Conservation (phyloP, 2,329 filamentous ascomycete genomes). For the Aureobasidium sp. region DNA sequence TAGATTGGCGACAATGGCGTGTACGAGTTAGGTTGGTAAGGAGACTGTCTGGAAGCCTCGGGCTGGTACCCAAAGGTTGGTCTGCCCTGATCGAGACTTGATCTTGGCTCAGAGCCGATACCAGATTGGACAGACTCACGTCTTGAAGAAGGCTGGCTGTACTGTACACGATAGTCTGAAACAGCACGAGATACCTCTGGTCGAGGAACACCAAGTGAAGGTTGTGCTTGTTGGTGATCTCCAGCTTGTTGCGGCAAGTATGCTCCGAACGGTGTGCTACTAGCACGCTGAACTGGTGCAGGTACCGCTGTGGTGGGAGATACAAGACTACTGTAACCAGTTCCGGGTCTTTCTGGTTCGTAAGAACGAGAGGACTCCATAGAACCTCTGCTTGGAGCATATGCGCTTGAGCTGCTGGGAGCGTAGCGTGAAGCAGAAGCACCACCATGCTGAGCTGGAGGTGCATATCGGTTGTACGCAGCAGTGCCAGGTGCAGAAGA, state of each 20-base stretch:
- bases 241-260: constrained; percentile 15
- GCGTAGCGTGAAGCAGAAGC: constrained; percentile 15
- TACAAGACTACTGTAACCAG: constrained; percentile 10
- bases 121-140: constrained; percentile 24
- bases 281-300: constrained; percentile 15
- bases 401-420: constrained; percentile 10
- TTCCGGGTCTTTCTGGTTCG: constrained; percentile 17
- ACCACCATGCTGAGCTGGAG: constrained; percentile 16
- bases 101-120: background rate
- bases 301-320: constrained; percentile 5
- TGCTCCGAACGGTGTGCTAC: constrained; percentile 16
- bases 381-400: constrained; percentile 14
- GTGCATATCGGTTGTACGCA: constrained; percentile 26
- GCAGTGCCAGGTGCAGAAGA: constrained; percentile 15
- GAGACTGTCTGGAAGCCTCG: constrained; percentile 11
- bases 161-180: constrained; percentile 26
- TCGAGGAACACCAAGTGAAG: constrained; percentile 23
- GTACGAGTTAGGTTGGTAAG: constrained; percentile 11
- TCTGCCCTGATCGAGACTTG: constrained; percentile 14
- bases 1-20: background rate
- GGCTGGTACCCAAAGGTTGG: constrained; percentile 14
- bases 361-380: constrained; percentile 15
- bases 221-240: constrained; percentile 16
- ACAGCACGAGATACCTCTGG: constrained; percentile 23
- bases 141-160: constrained; percentile 24